Evolutionary conservation across 192 early-diverging fungal genomes (phyloP), one percentile per base, ranked within the genome.

Genomic region (Coemansia sp.): DNA sequence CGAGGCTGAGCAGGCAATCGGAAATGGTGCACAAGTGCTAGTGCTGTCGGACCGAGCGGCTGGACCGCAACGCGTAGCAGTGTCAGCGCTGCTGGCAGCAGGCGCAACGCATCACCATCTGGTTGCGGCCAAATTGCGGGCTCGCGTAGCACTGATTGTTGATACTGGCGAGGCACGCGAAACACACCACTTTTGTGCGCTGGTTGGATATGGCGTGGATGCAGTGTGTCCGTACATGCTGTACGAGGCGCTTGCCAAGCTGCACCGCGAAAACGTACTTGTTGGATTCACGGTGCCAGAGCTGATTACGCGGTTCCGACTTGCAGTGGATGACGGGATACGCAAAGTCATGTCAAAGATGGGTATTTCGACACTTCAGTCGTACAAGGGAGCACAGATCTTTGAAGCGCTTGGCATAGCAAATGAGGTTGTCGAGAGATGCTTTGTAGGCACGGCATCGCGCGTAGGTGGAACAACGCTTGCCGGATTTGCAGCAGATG

Each of bases 301-400:
- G 71, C 81, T 95, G 19, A 74, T 93, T 52, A 80, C 81, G 72
- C 94, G 93, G 83, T 98, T 86, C 83, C 86, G 89, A 61, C 87
- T 90, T 71, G 94, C 92, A 2, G 82, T 88, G 26, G 92, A 94
- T 69, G 92, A 98, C 76, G 97, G 97, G 73, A 93, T 97, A 71
- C 84, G 89, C 48, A 98, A 98, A 82, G 95, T 98, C 57, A 98
- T 97, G 95, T 97, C 95, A 68, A 98, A 98, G 86, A 98, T 98
- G 97, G 97, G 97, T 60, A 96, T 98, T 59, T 96, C 94, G 10
- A 97, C 97, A 17, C 81, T 98, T 54, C 94, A 96, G 78, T 90
- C 88, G 11, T 98, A 98, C 86, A 97, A 97, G 83, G 97, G 94
- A 59, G 97, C 97, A 9, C 97, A 98, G 85, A 96, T 97, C 68